Evolutionary conservation across 176 grass and related monocot species (phyloP), one percentile per base, ranked within the genome.

Genomic region (Areca catechu): DNA sequence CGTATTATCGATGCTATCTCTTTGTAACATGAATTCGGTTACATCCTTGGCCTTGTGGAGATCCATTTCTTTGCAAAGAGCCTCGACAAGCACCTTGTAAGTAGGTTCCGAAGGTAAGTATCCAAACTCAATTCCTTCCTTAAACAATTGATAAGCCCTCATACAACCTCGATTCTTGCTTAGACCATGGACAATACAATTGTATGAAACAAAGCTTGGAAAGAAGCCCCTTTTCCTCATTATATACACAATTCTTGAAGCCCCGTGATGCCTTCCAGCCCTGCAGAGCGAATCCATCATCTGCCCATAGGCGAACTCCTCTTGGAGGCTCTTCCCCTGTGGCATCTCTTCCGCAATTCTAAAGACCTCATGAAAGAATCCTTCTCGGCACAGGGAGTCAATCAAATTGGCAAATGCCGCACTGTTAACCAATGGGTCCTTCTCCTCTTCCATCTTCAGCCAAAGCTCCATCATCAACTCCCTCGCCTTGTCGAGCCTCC

Each of bases 171-270:
- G 68, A 0, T 60, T 53, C 63, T 84, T 89, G 79, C 86, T 81
- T 22, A 96, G 50, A 25, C 86, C 92, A 20, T 96, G 92, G 49
- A 96, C 74, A 61, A 96, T 96, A 71, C 80, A 85, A 71, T 96
- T 96, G 53, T 90, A 96, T 4, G 92, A 88, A 27, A 86, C 74
- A 2, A 70, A 43, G 53, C 92, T 90, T 16, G 86, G 80, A 34
- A 4, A 5, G 18, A 90, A 4, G 17, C 83, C 86, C 53, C 69
- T 82, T 71, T 96, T 90, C 61, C 72, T 78, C 92, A 96, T 85
- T 68, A 87, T 82, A 77, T 96, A 71, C 48, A 88, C 71, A 24
- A 96, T 85, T 73, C 86, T 79, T 51, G 83, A 80, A 16, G 92
- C 92, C 15, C 83, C 74, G 18, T 96, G 80, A 71, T 80, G 76